These are phyloP conservation scores for Pelargonium fulgidum DNA, from an alignment of 441 rosid genomes.

Conservation along the genomic window DNA sequence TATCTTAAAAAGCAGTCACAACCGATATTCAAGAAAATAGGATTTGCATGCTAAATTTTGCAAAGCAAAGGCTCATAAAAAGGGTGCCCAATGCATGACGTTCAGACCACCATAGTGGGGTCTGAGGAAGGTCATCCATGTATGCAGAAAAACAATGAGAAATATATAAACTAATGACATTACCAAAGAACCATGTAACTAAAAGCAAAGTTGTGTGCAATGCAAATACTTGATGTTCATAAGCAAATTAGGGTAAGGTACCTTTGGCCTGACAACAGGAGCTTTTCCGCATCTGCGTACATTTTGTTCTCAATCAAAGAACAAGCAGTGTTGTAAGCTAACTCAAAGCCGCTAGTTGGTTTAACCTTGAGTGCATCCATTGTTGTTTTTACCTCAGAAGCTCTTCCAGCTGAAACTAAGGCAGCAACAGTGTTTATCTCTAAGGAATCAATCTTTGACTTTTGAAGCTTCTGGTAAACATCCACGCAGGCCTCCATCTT, in stretches of 20 bases:
- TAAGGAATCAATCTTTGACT: slow-evolving; percentile 43
- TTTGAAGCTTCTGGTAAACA: slow-evolving; percentile 52
- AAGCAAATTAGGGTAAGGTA: slow-evolving; percentile 15
- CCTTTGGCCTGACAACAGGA: slow-evolving; percentile 78
- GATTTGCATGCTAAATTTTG: background rate
- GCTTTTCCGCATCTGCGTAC: slow-evolving; percentile 67
- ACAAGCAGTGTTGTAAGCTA: slow-evolving; percentile 81
- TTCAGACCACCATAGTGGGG: no score
- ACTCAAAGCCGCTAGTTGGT: slow-evolving; percentile 59
- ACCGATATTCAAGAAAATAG: background rate
- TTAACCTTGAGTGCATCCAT: slow-evolving; percentile 58
- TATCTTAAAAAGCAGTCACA: background rate
- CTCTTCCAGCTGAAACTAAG: slow-evolving; percentile 67
- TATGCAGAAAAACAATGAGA: no score
- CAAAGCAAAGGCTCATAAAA: background rate
- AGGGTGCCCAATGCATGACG: no score
- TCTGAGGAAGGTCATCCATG: no score
- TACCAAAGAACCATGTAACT: background rate
- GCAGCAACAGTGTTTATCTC: slow-evolving; percentile 68
- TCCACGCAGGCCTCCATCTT: slow-evolving; percentile 65
- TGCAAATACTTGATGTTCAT: background rate
- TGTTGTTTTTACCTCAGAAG: slow-evolving; percentile 56
- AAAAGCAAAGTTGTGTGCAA: background rate
- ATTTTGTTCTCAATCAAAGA: slow-evolving; percentile 61
- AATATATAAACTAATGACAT: no score